phyloP scores from a whole-genome alignment of 23 red algal genomes.

The Rhodosorus marinus region DNA sequence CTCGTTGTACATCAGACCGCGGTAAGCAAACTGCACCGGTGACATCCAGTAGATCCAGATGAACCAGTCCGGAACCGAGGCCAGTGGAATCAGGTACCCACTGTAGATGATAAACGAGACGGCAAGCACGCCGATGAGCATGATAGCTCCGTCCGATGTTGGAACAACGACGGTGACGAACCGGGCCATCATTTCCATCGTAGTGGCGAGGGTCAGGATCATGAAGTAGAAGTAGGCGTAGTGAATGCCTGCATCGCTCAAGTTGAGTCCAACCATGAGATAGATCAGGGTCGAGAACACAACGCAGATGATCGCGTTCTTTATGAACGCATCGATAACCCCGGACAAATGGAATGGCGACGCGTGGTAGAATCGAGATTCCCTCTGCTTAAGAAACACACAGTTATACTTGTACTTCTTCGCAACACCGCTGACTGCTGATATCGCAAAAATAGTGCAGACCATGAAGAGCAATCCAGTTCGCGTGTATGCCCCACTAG shows the following conservation, averaged over 20 bases:
- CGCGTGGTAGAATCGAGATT: slow-evolving; percentile 22
- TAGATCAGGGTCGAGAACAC: slow-evolving; percentile 22
- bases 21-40: slow-evolving; percentile 11
- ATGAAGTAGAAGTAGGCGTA: slow-evolving; percentile 28
- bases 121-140: slow-evolving; percentile 15
- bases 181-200: slow-evolving; percentile 12
- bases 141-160: slow-evolving; percentile 15
- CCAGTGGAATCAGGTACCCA: slow-evolving; percentile 61
- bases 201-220: slow-evolving; percentile 1
- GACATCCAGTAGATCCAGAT: slow-evolving; percentile 26
- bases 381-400: slow-evolving; percentile 46
- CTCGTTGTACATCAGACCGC: slow-evolving; percentile 19
- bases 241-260: slow-evolving; percentile 22
- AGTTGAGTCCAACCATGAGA: slow-evolving; percentile 42
- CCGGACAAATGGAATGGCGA: slow-evolving; percentile 27
- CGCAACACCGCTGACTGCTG: slow-evolving; percentile 10
- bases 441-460: slow-evolving; percentile 19
- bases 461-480: slow-evolving; percentile 43
- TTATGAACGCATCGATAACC: slow-evolving; percentile 18
- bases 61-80: slow-evolving; percentile 14
- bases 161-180: too few species aligned
- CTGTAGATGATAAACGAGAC: slow-evolving; percentile 44
- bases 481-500: slow-evolving; percentile 22
- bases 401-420: slow-evolving; percentile 14
- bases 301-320: slow-evolving; percentile 3